Evolutionary conservation across 441 rosid genomes (phyloP), one percentile per base, ranked within the genome.

Genomic region (Croton laevigatus): DNA sequence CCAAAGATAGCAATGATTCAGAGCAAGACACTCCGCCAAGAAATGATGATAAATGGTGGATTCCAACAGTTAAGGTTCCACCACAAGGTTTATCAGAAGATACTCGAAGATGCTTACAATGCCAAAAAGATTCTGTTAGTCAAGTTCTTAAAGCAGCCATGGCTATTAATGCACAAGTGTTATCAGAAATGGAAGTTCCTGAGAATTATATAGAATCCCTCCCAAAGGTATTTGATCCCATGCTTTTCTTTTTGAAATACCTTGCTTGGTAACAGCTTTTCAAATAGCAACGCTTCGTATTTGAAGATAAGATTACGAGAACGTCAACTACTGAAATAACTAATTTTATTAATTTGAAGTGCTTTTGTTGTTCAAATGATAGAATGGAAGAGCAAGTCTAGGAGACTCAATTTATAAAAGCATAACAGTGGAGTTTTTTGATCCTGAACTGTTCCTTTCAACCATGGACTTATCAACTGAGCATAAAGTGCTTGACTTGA

Each of bases 81-180:
- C 76, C 81, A 0, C 63, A 84, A 0, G 97, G 99, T 46, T 78
- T 96, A 70, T 88, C 99, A 0, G 93, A 89, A 2, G 68, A 48
- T 6, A 64, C 89, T 12, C 78, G 94, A 61, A 91, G 87, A 77
- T 85, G 87, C 82, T 74, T 96, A 73, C 90, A 91, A 78, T 79
- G 44, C 69, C 98, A 90, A 27, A 96, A 91, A 74, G 99, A 96
- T 79, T 82, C 88, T 45, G 97, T 96, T 45, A 93, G 88, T 77
- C 99, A 96, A 53, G 98, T 96, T 13, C 93, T 93, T 38, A 91
- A 93, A 79, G 98, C 97, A 57, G 98, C 99, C 51, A 91, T 96
- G 98, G 96, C 97, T 1, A 96, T 91, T 14, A 96, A 96, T 70
- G 91, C 99, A 55, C 97, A 91, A 80, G 96, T 96, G 64, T 78